Base-by-base conservation (phyloP, 345 rosid species). In the Syzygium grande region DNA sequence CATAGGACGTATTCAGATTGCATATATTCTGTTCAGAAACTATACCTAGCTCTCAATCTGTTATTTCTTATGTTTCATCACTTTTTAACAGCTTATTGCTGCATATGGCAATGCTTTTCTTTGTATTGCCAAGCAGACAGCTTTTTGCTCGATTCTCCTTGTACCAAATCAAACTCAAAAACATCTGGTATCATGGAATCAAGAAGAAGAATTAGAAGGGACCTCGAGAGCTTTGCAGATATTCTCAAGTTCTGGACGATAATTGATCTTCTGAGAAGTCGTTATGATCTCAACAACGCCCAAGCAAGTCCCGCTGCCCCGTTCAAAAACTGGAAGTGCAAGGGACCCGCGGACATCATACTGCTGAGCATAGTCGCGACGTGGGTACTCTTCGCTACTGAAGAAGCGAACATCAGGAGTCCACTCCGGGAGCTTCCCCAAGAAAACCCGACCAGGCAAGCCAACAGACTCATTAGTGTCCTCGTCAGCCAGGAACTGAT, bases 141-240 rank as follows among this genome's bases (percentile, higher is more conserved):
- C 80, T 68, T 68, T 68, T 68, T 17, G 79, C 23, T 55, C 17
- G 4, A 34, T 68, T 68, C 43, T 68, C 21, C 46, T 68, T 17
- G 25, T 34, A 68, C 4, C 80, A 68, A 68, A 68, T 68, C 80
- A 68, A 25, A 68, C 80, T 68, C 23, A 68, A 68, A 68, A 68
- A 68, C 80, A 68, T 68, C 79, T 68, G 80, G 46, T 68, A 34
- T 68, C 25, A 34, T 17, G 41, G 80, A 68, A 68, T 68, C 80
- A 68, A 9, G 80, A 41, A 34, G 12, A 34, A 68, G 46, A 89
- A 89, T 25, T 49, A 84, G 21, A 46, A 46, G 85, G 54, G 87
- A 97, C 99, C 99, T 95, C 97, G n/a, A 97, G 98, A 90, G 98
- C 99, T 92, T 94, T 92, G 93, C 99, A 92, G 88, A 97, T 90